Percentiles rank a stretch among this genome's conserved stretches.
These are phyloP conservation scores for Neurospora pannonica DNA, from an alignment of 495 filamentous ascomycete genomes.

Conservation along the genomic window DNA sequence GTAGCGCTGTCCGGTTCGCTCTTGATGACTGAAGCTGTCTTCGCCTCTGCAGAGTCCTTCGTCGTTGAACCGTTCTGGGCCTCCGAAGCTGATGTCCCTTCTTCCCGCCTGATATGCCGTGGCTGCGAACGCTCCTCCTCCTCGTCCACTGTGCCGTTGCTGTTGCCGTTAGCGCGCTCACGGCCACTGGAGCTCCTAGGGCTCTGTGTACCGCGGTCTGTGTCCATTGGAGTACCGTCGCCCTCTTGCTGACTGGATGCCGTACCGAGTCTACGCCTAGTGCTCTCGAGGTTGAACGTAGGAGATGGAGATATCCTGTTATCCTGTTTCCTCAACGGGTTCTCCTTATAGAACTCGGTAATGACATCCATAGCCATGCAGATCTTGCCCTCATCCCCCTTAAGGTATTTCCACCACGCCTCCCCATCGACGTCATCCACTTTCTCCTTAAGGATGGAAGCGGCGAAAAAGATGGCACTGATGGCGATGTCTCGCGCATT, in stretches of 20 bases:
- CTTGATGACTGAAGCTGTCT: conserved; percentile 3
- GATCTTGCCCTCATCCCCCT: conserved; percentile 52
- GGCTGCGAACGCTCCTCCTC: neutral
- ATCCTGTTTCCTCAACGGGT: conserved; percentile 43
- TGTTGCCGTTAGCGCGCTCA: neutral
- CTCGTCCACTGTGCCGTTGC: neutral
- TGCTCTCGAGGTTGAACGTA: conserved; percentile 35
- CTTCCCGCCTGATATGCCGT: neutral
- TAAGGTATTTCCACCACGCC: conserved; percentile 77
- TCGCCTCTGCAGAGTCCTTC: neutral
- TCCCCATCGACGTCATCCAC: conserved; percentile 70
- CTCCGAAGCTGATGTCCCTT: neutral
- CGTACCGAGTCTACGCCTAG: conserved; percentile 29
- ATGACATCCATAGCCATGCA: conserved; percentile 58
- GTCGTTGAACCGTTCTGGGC: neutral
- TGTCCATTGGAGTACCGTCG: conserved; percentile 8
- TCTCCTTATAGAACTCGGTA: conserved; percentile 64
- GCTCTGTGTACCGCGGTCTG: conserved; percentile 22
- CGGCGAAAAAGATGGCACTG: conserved; percentile 76
- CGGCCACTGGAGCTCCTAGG: conserved; percentile 4
- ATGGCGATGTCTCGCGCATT: conserved; percentile 71
- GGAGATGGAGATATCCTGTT: conserved; percentile 33
- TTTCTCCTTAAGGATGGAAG: conserved; percentile 53
- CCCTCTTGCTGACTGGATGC: conserved; percentile 10
- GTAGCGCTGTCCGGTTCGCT: conserved; percentile 1